Conservation (phyloP, 2,329 filamentous ascomycete genomes). For the Colletotrichum neosansevieriae region DNA sequence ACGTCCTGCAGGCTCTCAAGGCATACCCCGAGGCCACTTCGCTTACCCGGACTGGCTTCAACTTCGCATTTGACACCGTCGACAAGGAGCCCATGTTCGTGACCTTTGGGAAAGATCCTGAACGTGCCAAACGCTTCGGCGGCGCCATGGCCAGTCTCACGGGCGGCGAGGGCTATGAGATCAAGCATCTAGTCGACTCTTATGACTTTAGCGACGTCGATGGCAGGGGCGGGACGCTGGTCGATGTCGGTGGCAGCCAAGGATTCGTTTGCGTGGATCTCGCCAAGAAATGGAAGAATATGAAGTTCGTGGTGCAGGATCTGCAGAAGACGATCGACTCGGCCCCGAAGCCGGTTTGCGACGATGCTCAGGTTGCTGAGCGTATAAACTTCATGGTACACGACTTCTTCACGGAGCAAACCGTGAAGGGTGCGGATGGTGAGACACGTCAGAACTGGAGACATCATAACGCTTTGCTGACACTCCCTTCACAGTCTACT, state of each 20-base stretch:
- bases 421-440: constrained; percentile 46
- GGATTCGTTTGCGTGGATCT: constrained; percentile 69
- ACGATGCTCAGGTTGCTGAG: constrained; percentile 24
- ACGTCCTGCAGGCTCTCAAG: constrained; percentile 59
- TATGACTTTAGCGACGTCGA: constrained; percentile 66
- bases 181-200: constrained; percentile 63
- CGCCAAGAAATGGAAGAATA: constrained; percentile 58
- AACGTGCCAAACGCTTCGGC: constrained; percentile 64
- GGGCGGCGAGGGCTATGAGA: constrained; percentile 67
- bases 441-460: neutral
- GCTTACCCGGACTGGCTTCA: constrained; percentile 63
- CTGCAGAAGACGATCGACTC: constrained; percentile 38
- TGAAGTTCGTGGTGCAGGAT: constrained; percentile 52
- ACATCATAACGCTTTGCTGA: neutral
- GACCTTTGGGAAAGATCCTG: constrained; percentile 61
- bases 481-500: constrained; percentile 52
- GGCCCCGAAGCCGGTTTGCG: constrained; percentile 39
- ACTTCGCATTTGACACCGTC: constrained; percentile 62
- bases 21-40: constrained; percentile 61
- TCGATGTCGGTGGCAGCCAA: constrained; percentile 70
- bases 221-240: constrained; percentile 59
- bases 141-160: constrained; percentile 67
- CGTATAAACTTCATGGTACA: constrained; percentile 40
- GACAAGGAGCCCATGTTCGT: constrained; percentile 66
- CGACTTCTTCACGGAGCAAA: constrained; percentile 43